phyloP scores from a whole-genome alignment of 768 basidiomycete genomes.

The Auricularia cornea region DNA sequence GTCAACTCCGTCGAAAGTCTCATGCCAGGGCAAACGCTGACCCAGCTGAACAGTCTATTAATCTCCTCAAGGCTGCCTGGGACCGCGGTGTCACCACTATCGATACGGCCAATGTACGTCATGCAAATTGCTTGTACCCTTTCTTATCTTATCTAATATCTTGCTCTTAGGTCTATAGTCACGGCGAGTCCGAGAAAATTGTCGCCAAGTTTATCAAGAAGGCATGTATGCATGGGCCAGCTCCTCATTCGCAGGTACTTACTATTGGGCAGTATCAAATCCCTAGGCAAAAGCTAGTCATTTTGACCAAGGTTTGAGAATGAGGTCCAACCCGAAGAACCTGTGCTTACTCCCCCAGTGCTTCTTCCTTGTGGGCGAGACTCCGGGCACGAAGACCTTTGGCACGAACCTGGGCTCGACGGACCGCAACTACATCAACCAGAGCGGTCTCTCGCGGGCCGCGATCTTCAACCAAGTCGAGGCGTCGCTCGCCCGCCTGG shows the following conservation, averaged over 20 bases:
- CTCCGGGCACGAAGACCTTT: neutral
- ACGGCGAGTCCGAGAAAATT: slow-evolving; percentile 30
- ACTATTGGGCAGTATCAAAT: neutral
- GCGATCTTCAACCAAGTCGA: slow-evolving; percentile 30
- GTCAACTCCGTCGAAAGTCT: too few relatives aligned
- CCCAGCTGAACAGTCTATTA: neutral
- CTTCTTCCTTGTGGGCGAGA: neutral
- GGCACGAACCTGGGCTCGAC: neutral
- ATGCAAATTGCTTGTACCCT: neutral
- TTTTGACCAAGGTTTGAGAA: slow-evolving; percentile 20
- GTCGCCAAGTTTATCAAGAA: slow-evolving; percentile 30
- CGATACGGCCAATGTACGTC: slow-evolving; percentile 9
- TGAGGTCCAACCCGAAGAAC: neutral
- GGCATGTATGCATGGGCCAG: slow-evolving; percentile 10
- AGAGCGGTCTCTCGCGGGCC: slow-evolving; percentile 22
- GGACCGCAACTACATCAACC: slow-evolving; percentile 3
- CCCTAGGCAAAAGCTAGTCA: slow-evolving; percentile 8
- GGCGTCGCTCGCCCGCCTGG: slow-evolving; percentile 25
- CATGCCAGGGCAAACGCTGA: neutral
- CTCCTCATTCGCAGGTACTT: neutral
- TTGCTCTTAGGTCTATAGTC: neutral
- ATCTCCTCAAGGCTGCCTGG: slow-evolving; percentile 6
- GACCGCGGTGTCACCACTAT: slow-evolving; percentile 9
- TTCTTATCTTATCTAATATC: slow-evolving; percentile 5
- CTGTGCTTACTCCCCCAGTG: slow-evolving; percentile 1